Base-by-base conservation (phyloP, 108 stramenopile genomes). In the Nitzschia inconspicua region DNA sequence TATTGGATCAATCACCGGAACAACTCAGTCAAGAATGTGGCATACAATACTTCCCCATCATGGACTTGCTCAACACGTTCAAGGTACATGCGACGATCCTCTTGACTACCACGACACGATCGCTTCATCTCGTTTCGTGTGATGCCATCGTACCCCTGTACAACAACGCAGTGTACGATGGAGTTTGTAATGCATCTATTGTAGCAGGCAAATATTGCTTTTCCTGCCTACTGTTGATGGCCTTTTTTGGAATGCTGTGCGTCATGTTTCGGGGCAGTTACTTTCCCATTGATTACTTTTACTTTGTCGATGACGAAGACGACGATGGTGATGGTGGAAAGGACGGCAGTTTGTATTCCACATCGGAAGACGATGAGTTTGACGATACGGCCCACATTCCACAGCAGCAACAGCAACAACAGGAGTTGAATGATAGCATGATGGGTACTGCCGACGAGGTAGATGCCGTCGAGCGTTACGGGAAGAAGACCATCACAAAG, bases 231-330 rank as follows among this genome's bases (percentile, higher is more conserved):
- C 20, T 75, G 2, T 24, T 44, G 18, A 69, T 75, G 7, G 52
- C 52, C n/a, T 63, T 69, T 29, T 69, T 75, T 20, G 62, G 68
- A n/a, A 69, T 64, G 62, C 7, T 75, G 11, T 41, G 61, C 27
- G 59, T 75, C 42, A 75, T 47, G 48, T 65, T 75, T 25, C 68
- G 69, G 4, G 56, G 60, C 16, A 58, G 68, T 6, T 61, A 72
- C 30, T 72, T 59, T 32, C 63, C 63, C 18, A 34, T 54, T 28
- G 53, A 36, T 16, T 54, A 36, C 24, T 54, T 36, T 18, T 54
- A 54, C 24, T 54, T 36, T 28, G 53, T 29, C 4, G 44, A 24
- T 28, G 6, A 27, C 13, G 27, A 30, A 4, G 32, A n/a, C n/a
- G 53, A 49, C 4, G 44, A 24, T 28, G 6, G 29, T 14, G 27